Conservation (phyloP, 2,329 filamentous ascomycete species). For the Periconia macrospinosa region DNA sequence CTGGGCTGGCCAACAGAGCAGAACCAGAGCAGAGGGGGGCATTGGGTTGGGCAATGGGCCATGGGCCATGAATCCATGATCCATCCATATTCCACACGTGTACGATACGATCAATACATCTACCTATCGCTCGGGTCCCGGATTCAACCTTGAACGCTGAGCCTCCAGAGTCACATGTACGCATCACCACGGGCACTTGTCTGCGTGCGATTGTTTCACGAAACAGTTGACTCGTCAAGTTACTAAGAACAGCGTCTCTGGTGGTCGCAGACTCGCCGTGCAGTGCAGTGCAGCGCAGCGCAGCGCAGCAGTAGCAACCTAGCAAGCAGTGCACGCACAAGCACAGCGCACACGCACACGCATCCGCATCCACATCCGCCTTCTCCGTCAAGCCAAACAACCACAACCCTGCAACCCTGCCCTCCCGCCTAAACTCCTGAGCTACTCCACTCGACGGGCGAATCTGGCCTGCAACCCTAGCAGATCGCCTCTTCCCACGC, state of each 20-base stretch:
- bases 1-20: no score
- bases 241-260: neutral
- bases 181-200: neutral
- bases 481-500: conserved; percentile 8
- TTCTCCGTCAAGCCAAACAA: neutral
- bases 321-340: no score
- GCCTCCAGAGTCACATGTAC: neutral
- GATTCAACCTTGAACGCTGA: no score
- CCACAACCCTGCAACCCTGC: conserved; percentile 12
- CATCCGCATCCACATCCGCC: neutral
- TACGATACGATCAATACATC: no score
- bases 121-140: no score
- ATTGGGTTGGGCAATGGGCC: no score
- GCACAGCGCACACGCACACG: neutral
- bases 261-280: neutral
- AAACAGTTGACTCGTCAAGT: neutral
- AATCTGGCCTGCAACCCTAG: conserved; percentile 8
- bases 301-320: no score
- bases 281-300: no score
- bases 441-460: conserved; percentile 13
- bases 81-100: no score
- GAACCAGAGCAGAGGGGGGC: no score
- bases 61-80: no score
- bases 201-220: neutral
- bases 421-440: conserved; percentile 34